Evolutionary conservation across 371 early-diverging fungal genomes (phyloP).

Genomic region (Enterocytospora artemiae): DNA sequence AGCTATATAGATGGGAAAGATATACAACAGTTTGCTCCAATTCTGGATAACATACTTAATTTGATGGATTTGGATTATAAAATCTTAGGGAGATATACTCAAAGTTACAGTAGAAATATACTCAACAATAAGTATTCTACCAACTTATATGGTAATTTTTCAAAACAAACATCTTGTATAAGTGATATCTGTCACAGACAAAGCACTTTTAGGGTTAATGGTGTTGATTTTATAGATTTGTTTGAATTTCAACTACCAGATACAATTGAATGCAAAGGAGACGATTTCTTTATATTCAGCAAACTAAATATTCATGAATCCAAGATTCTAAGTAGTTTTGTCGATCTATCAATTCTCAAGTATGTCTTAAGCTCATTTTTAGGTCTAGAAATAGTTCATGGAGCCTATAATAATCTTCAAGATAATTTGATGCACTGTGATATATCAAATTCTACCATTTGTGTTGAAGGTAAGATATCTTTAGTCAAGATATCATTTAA

Average conservation of each 20-base stretch:
- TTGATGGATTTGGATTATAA: conserved; percentile 20
- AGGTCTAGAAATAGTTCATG: conserved; percentile 20
- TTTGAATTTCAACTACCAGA: neutral
- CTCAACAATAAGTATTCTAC: no score
- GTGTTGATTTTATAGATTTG: neutral
- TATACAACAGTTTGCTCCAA: no score
- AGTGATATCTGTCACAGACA: neutral
- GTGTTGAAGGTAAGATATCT: no score
- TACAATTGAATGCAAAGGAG: neutral
- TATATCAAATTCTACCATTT: no score
- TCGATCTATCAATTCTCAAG: conserved; percentile 29
- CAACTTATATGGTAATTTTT: no score
- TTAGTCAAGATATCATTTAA: no score
- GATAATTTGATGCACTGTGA: no score
- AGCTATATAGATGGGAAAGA: no score
- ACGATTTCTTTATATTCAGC: conserved; percentile 6
- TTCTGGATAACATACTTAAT: conserved; percentile 12
- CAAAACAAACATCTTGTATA: no score
- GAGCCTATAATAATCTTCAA: conserved; percentile 15
- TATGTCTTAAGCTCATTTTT: conserved; percentile 40
- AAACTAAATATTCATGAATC: conserved; percentile 39
- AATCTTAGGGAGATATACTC: conserved; percentile 29
- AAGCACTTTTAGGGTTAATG: neutral
- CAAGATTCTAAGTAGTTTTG: conserved; percentile 29
- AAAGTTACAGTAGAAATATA: conserved; percentile 54